phyloP scores from a whole-genome alignment of 2,329 filamentous ascomycete species.

The Xylaria sp. region DNA sequence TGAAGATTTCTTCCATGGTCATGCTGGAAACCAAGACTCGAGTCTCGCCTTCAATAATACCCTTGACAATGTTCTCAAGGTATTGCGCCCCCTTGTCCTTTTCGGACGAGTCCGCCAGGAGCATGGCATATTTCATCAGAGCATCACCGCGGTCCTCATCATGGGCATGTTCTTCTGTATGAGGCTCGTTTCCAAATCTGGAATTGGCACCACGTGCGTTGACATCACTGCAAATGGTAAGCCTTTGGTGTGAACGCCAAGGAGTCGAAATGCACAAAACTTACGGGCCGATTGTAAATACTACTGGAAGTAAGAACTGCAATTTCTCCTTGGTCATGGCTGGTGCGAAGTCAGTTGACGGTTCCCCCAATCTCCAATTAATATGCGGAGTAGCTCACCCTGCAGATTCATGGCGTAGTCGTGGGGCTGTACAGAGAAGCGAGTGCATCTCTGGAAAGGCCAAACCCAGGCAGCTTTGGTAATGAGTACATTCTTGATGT shows the following conservation, averaged over 20 bases:
- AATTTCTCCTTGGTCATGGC: slow-evolving; percentile 91
- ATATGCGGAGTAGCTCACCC: slow-evolving; percentile 30
- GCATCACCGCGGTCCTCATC: slow-evolving; percentile 62
- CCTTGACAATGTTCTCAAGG: slow-evolving; percentile 84
- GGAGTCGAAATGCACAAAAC: slow-evolving; percentile 7
- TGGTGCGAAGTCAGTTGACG: slow-evolving; percentile 20
- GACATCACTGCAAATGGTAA: slow-evolving; percentile 55
- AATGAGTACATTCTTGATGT: slow-evolving; percentile 75
- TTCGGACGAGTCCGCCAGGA: slow-evolving; percentile 67
- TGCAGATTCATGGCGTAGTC: slow-evolving; percentile 84
- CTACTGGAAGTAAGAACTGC: slow-evolving; percentile 79
- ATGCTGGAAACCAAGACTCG: slow-evolving; percentile 82
- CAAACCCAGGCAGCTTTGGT: slow-evolving; percentile 76
- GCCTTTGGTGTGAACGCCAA: not conserved
- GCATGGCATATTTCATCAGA: slow-evolving; percentile 81
- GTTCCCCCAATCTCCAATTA: not conserved
- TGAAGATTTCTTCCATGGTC: slow-evolving; percentile 93
- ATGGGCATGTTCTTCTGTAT: slow-evolving; percentile 28
- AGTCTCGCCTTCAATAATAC: slow-evolving; percentile 88
- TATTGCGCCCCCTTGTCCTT: slow-evolving; percentile 57
- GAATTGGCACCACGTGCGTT: slow-evolving; percentile 59
- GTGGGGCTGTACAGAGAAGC: slow-evolving; percentile 70
- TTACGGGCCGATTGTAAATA: slow-evolving; percentile 81
- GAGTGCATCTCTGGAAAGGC: slow-evolving; percentile 70
- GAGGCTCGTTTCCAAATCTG: slow-evolving; percentile 16